These are phyloP conservation scores for Epithemia pelagica DNA, from an alignment of 108 stramenopile genomes.

Conservation along the genomic window DNA sequence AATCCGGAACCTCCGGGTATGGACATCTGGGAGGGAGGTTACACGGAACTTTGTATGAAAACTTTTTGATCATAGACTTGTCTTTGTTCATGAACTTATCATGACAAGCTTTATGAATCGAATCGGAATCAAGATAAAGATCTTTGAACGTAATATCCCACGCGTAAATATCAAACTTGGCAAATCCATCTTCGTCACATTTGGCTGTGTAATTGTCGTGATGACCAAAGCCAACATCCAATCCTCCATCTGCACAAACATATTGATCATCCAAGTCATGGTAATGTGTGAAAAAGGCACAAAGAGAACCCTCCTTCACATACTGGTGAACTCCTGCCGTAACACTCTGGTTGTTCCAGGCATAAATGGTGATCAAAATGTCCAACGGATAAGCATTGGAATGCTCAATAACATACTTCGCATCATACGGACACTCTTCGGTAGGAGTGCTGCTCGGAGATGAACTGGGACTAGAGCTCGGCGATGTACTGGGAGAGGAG, in stretches of 20 bases:
- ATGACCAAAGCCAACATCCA: too few relatives aligned
- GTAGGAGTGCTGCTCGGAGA: neutral
- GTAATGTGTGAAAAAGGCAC: too few relatives aligned
- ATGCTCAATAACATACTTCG: neutral
- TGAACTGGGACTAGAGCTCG: constrained; percentile 1
- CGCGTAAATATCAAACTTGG: neutral
- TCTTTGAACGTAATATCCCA: neutral
- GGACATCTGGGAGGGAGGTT: neutral
- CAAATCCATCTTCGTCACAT: neutral
- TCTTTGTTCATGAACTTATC: neutral
- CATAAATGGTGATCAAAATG: too few relatives aligned
- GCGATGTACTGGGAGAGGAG: neutral
- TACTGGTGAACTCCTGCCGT: neutral
- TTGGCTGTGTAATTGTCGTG: neutral
- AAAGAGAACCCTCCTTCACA: neutral
- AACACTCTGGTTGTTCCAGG: neutral
- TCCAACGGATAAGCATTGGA: neutral
- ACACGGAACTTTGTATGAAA: neutral
- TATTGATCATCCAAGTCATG: too few relatives aligned
- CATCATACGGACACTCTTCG: neutral
- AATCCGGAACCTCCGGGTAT: neutral
- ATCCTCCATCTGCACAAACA: too few relatives aligned
- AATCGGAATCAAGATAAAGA: neutral
- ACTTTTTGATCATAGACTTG: neutral
- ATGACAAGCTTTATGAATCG: neutral